These are phyloP conservation scores for Candida chilensis DNA, from an alignment of 805 yeast species.

Conservation along the genomic window DNA sequence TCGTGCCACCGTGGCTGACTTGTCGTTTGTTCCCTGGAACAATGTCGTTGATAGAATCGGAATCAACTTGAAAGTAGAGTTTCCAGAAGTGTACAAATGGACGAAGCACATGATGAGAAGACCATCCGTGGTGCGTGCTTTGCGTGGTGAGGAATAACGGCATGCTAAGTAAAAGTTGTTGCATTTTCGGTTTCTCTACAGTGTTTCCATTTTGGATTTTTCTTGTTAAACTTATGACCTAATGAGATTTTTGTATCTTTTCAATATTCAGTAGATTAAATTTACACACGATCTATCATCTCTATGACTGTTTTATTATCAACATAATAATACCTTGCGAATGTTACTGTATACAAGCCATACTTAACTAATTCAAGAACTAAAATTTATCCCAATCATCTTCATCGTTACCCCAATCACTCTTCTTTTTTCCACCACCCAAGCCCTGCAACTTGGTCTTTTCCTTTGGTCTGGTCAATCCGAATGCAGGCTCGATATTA, in stretches of 20 bases:
- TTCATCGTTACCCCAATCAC: slow-evolving; percentile 28
- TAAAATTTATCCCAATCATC: slow-evolving; percentile 70
- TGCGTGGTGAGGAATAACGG: slow-evolving; percentile 50
- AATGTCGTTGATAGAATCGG: slow-evolving; percentile 92
- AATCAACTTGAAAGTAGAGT: slow-evolving; percentile 76
- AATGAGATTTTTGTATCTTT: too few species aligned
- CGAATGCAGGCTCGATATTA: slow-evolving; percentile 57
- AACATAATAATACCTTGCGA: too few species aligned
- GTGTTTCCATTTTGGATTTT: too few species aligned
- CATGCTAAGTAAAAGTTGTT: too few species aligned
- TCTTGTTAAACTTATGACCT: too few species aligned
- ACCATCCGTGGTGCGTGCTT: slow-evolving; percentile 82
- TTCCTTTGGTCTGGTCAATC: slow-evolving; percentile 46
- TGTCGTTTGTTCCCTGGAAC: slow-evolving; percentile 94
- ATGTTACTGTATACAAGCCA: too few species aligned
- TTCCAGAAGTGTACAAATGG: slow-evolving; percentile 95
- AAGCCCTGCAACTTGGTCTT: slow-evolving; percentile 50
- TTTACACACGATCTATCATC: too few species aligned
- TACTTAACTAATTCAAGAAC: too few species aligned
- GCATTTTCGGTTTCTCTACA: too few species aligned
- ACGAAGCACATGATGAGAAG: slow-evolving; percentile 92
- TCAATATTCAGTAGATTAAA: too few species aligned
- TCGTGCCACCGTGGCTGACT: slow-evolving; percentile 74
- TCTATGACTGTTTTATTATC: too few species aligned
- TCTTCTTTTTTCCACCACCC: slow-evolving; percentile 26